phyloP scores from a whole-genome alignment of 192 early-diverging fungal species.

The Chytriomyces hyalinus region DNA sequence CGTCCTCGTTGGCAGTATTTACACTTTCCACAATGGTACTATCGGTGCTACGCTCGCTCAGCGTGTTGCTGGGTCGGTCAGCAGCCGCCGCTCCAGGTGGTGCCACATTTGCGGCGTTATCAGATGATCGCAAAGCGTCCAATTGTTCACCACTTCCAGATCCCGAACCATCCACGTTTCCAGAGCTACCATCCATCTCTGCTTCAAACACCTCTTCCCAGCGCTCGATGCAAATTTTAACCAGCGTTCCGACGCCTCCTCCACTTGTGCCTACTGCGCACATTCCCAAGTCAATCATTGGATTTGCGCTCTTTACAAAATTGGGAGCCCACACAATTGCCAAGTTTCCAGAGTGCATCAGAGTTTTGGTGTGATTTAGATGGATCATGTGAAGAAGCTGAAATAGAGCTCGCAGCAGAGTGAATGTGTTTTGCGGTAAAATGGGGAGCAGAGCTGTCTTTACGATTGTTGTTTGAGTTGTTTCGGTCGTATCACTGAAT shows the following conservation, averaged over 20 bases:
- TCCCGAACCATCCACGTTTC: not conserved
- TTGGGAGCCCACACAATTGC: slow-evolving; percentile 89
- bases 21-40: not conserved
- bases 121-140: not conserved
- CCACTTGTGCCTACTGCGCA: slow-evolving; percentile 43
- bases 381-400: slow-evolving; percentile 74
- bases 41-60: not conserved
- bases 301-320: slow-evolving; percentile 63
- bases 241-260: slow-evolving; percentile 45
- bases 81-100: no score
- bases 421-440: slow-evolving; percentile 29
- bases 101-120: no score
- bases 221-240: slow-evolving; percentile 46
- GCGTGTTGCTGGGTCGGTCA: not conserved
- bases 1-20: not conserved
- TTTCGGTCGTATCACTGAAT: not conserved
- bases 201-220: slow-evolving; percentile 45
- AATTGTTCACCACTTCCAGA: not conserved
- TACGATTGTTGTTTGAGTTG: slow-evolving; percentile 33
- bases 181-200: slow-evolving; percentile 7
- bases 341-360: slow-evolving; percentile 84
- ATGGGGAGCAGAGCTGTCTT: slow-evolving; percentile 39
- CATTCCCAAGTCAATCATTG: slow-evolving; percentile 54
- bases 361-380: slow-evolving; percentile 68
- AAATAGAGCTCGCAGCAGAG: slow-evolving; percentile 62